A percentile compares a stretch with the other conserved stretches of the same genome.
Conservation (phyloP, 306 rosid species). For the Rosa chinensis region DNA sequence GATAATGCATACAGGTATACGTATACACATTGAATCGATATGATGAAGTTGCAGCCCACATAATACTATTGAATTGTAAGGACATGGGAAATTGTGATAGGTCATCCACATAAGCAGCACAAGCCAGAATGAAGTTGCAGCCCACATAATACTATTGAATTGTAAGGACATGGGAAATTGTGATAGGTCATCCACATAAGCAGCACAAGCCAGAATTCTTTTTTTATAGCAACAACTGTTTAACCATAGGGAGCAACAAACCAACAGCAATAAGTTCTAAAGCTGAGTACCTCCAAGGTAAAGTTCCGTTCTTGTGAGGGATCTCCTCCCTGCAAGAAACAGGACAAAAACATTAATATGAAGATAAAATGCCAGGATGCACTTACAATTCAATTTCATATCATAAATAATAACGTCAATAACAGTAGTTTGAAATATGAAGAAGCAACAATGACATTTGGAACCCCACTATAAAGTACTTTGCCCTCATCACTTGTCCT, state of each 20-base stretch:
- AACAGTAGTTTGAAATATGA: background rate
- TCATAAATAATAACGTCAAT: background rate
- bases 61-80: background rate
- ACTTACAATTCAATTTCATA: background rate
- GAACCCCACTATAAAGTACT: background rate
- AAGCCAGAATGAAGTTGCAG: background rate
- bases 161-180: background rate
- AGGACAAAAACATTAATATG: background rate
- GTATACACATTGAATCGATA: background rate
- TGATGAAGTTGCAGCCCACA: background rate
- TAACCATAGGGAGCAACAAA: background rate
- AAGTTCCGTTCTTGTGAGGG: slow-evolving; percentile 78
- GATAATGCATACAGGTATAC: background rate
- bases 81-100: background rate
- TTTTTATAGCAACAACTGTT: background rate
- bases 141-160: background rate
- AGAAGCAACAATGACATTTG: background rate
- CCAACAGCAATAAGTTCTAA: background rate
- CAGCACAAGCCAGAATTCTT: background rate
- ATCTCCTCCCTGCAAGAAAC: slow-evolving; percentile 60
- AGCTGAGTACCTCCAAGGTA: slow-evolving; percentile 57
- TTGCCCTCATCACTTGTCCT: background rate
- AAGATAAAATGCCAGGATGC: background rate
- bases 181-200: background rate
- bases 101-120: background rate